Base-by-base conservation (phyloP, 2,329 filamentous ascomycete species). In the Colletotrichum eremochloae region DNA sequence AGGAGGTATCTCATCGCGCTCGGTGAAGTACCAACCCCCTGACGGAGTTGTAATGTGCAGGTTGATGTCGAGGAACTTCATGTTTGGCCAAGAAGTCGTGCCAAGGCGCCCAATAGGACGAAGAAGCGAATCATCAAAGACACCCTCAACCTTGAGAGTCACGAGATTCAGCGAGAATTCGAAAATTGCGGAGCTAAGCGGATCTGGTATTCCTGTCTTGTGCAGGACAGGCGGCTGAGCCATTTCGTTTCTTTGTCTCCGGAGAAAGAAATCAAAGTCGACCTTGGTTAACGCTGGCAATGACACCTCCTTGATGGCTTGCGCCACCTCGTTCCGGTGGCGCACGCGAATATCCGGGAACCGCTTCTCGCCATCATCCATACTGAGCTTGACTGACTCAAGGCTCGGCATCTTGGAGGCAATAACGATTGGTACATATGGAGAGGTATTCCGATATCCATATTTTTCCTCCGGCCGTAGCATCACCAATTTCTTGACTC, bases 401-500 rank as follows among this genome's bases (percentile, higher is more conserved):
- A 63, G 44, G 36, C 29, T 63, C 3, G 60, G 60, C 44, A 63
- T 63, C 60, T 63, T 63, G 44, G 60, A 63, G 7, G 60, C 60
- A 12, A 63, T 46, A 5, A 50, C 15, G 2, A 63, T 29, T 1
- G 60, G 60, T 14, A 63, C 60, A 20, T 24, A 36, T 5, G 60
- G 60, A 24, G 33, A 63, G 44, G 60, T 63, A 11, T 63, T 63
- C 18, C 60, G 60, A 15, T 50, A n/a, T 2, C 44, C 60, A 33
- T 63, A 63, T 14, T 33, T 63, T 3, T 38, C 60, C 20, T 63
- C 60, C 20, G 31, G 60, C 11, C 46, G 60, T 20, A 52, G n/a
- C 60, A 63, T 63, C 11, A 24, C 44, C 20, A 63, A 33, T 14
- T 52, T 12, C 11, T 63, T 63, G 2, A 63, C 44, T 52, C 60